Base-by-base conservation (phyloP, 805 yeast genomes). In the Lachancea thermotolerans region DNA sequence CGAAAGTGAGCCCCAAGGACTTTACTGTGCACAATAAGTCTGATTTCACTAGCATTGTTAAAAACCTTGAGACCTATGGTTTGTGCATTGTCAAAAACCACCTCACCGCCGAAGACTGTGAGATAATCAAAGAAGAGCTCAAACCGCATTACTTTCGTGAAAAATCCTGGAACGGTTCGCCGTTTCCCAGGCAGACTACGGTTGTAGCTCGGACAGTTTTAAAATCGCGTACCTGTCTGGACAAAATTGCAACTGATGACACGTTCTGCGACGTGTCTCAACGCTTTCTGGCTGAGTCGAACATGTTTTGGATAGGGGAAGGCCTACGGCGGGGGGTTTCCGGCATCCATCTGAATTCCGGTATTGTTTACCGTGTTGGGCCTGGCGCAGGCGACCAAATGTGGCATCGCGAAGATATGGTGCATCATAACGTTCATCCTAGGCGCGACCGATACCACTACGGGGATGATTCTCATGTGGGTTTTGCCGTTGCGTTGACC, bases 401-500 rank as follows among this genome's bases (percentile, higher is more conserved):
- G 30, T 51, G 52, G 14, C 64, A 59, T 41, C 49, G 64, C n/a
- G 65, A 60, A 35, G 65, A 60, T 45, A 54, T 55, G 45, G 47
- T 54, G 10, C 60, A 58, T 40, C 64, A 60, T 42, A 66, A 54
- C 52, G 57, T 50, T 31, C 50, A 47, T 27, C 49, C 44, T 4
- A 36, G 36, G 15, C 42, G 50, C 7, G 45, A 47, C 16, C 28
- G 25, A 5, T 47, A 42, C 31, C 47, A 49, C 34, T 42, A 47
- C 35, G 53, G 50, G 2, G 48, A 44, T 37, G 53, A 49, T 29
- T 14, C 49, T 10, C 45, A 36, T n/a, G 14, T 49, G 10, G 51
- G 49, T 11, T 32, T 47, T 18, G 51, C 47, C 14, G 42, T 47
- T 15, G 53, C 51, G 11, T 39, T 49, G 37, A 49, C 53, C 18